These are phyloP conservation scores for Trypanosoma vivax DNA, from an alignment of 208 protist genomes.

Conservation along the genomic window DNA sequence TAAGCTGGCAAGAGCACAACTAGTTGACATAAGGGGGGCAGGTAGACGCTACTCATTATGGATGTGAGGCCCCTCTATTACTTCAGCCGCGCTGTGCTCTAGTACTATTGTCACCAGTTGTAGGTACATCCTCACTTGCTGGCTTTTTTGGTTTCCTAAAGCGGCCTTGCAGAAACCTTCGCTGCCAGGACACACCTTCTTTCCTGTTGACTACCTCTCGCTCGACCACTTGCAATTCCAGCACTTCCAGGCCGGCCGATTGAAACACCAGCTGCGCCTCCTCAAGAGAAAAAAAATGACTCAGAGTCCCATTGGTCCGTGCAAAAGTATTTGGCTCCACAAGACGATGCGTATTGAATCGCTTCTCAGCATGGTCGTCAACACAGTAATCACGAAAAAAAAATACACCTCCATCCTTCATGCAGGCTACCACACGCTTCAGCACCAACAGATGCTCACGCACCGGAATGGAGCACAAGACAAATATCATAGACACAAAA, in stretches of 20 bases:
- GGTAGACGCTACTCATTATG: background rate
- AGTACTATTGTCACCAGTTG: background rate
- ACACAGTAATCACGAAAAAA: conserved; percentile 89
- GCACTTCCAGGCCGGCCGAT: conserved; percentile 35
- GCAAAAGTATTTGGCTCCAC: conserved; percentile 46
- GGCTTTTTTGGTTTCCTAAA: conserved; percentile 33
- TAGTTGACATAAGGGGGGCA: too few relatives aligned
- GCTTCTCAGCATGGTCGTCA: conserved; percentile 64
- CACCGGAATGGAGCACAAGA: conserved; percentile 88
- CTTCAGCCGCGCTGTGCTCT: background rate
- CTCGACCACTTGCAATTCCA: conserved; percentile 55
- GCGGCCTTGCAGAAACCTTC: conserved; percentile 75
- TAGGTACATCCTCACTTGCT: too few relatives aligned
- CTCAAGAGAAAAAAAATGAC: conserved; percentile 79
- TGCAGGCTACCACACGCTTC: conserved; percentile 47
- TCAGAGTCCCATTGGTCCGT: conserved; percentile 81
- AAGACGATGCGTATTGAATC: conserved; percentile 37
- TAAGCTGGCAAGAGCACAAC: too few relatives aligned
- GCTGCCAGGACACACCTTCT: conserved; percentile 32
- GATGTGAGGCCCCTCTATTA: background rate
- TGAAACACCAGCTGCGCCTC: conserved; percentile 59
- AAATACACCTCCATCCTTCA: conserved; percentile 64
- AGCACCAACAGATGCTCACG: conserved; percentile 41
- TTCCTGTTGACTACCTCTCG: conserved; percentile 76
- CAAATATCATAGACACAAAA: conserved; percentile 92